Evolutionary conservation across 2,329 filamentous ascomycete species (phyloP).

Genomic region (Geosmithia putterillii): DNA sequence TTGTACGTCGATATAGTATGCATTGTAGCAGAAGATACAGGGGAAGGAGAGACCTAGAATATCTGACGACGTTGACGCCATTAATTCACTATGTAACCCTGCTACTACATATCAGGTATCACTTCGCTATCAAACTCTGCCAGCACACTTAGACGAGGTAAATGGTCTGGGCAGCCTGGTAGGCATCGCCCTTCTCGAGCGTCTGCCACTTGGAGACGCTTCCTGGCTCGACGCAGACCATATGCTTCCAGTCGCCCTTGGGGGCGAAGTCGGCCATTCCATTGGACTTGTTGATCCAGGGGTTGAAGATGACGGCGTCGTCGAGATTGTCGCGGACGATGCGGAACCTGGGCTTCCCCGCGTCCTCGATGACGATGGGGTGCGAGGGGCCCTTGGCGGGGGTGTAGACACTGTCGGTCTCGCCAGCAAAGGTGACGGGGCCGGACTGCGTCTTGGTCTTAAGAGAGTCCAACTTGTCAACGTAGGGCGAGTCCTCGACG

Average conservation of each 20-base stretch:
- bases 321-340: constrained; percentile 74
- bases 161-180: constrained; percentile 50
- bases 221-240: constrained; percentile 91
- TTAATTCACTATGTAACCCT: no score
- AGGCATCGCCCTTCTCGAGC: constrained; percentile 65
- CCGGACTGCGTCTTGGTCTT: constrained; percentile 53
- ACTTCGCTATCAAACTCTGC: neutral
- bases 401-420: constrained; percentile 83
- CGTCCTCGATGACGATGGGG: constrained; percentile 48
- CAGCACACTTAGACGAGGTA: constrained; percentile 16
- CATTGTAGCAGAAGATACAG: neutral
- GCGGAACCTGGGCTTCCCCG: constrained; percentile 52
- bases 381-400: constrained; percentile 48
- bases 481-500: constrained; percentile 63
- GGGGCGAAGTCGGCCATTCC: constrained; percentile 79
- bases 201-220: constrained; percentile 71
- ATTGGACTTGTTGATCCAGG: constrained; percentile 76
- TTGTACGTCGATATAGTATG: no score
- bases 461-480: constrained; percentile 68
- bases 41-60: neutral
- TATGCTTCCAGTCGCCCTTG: constrained; percentile 80
- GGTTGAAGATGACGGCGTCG: constrained; percentile 95
- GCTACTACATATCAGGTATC: no score
- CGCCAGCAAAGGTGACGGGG: constrained; percentile 57
- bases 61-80: no score